Percentiles rank a stretch among this genome's conserved stretches.
These are phyloP conservation scores for Ceratobasidium sp. DNA, from an alignment of 1,284 basidiomycete species.

Conservation along the genomic window DNA sequence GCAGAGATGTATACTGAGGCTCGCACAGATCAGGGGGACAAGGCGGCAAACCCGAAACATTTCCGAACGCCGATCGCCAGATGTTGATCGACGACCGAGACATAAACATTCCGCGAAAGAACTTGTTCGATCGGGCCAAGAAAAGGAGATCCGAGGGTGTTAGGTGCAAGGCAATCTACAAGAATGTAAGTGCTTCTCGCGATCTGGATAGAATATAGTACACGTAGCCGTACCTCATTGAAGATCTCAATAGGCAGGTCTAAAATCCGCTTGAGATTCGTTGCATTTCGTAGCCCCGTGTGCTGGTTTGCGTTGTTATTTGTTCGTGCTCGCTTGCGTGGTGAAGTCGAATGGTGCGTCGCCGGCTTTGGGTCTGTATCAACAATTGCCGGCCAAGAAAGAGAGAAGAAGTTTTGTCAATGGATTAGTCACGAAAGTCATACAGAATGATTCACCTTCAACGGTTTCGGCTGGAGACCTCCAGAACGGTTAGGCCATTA, in stretches of 20 bases:
- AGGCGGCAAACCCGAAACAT: not conserved
- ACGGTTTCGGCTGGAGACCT: no score
- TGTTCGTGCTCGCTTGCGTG: not conserved
- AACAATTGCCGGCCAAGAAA: no score
- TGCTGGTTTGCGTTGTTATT: not conserved
- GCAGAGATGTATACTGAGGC: slow-evolving; percentile 45
- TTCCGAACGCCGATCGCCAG: slow-evolving; percentile 44
- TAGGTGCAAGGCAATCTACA: slow-evolving; percentile 48
- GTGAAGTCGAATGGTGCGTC: no score
- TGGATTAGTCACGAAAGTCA: no score
- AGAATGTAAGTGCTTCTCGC: slow-evolving; percentile 3
- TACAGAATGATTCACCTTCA: no score
- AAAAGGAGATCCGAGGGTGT: slow-evolving; percentile 50
- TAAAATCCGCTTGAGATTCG: not conserved
- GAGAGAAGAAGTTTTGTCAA: no score
- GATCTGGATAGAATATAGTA: not conserved
- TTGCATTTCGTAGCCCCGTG: not conserved
- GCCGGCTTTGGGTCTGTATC: no score
- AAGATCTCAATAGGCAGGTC: not conserved
- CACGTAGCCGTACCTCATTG: not conserved
- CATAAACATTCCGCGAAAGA: slow-evolving; percentile 47
- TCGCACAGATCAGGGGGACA: not conserved
- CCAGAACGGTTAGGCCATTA: no score
- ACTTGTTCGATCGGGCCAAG: slow-evolving; percentile 49
- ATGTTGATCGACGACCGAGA: slow-evolving; percentile 41